A percentile compares a stretch with the other conserved stretches of the same genome.
phyloP scores from a whole-genome alignment of 2,329 filamentous ascomycete species.

The Mycosphaerella sp. region DNA sequence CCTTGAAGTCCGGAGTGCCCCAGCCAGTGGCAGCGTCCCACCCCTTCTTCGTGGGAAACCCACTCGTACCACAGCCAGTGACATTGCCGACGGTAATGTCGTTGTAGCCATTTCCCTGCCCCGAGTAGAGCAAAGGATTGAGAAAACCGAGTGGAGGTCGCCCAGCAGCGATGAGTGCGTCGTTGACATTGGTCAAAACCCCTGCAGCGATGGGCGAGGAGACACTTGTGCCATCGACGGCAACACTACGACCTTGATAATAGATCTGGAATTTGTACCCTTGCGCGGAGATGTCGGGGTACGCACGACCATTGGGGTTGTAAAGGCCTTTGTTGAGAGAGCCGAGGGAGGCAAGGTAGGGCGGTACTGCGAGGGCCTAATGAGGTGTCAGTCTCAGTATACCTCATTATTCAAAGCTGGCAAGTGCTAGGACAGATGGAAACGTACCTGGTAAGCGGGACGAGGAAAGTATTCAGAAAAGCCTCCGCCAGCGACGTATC shows the following conservation, averaged over 20 bases:
- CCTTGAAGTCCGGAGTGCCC: constrained; percentile 25
- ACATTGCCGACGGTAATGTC: constrained; percentile 42
- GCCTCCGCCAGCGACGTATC: constrained; percentile 39
- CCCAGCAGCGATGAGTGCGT: constrained; percentile 49
- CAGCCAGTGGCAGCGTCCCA: constrained; percentile 27
- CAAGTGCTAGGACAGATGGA: constrained; percentile 11
- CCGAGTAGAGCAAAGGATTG: constrained; percentile 54
- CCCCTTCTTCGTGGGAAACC: constrained; percentile 22
- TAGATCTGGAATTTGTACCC: constrained; percentile 46
- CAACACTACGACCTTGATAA: constrained; percentile 40
- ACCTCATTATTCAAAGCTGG: constrained; percentile 32
- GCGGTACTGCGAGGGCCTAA: constrained; percentile 33
- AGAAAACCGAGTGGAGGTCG: constrained; percentile 51
- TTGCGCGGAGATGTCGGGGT: constrained; percentile 45
- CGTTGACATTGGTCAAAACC: constrained; percentile 54
- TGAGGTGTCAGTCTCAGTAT: constrained; percentile 15
- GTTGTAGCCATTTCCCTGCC: constrained; percentile 44
- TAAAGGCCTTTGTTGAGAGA: constrained; percentile 38
- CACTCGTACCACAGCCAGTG: constrained; percentile 33
- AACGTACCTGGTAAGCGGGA: constrained; percentile 36
- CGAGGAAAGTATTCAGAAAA: constrained; percentile 41
- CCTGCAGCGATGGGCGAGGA: constrained; percentile 54
- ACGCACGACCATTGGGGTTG: constrained; percentile 39
- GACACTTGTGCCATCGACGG: constrained; percentile 46
- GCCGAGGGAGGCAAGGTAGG: constrained; percentile 38